Conservation (phyloP, 495 filamentous ascomycete species). For the Collariella sp. region DNA sequence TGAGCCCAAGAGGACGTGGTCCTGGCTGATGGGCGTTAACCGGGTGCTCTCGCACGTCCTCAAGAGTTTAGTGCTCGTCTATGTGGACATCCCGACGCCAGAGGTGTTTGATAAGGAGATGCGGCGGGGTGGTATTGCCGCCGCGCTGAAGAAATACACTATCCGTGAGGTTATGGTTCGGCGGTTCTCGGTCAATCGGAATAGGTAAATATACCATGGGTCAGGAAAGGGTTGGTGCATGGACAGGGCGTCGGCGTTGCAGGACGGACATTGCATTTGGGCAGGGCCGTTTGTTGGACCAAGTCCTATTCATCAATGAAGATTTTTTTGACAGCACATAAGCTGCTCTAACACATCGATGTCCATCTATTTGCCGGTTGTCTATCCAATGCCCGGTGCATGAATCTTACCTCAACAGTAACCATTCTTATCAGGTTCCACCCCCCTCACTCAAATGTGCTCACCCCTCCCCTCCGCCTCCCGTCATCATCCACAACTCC, state of each 20-base stretch:
- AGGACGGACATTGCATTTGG: neutral
- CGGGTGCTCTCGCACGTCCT: slow-evolving; percentile 81
- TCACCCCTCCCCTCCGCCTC: too few relatives aligned
- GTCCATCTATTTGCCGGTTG: too few relatives aligned
- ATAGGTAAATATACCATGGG: slow-evolving; percentile 22
- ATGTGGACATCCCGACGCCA: slow-evolving; percentile 84
- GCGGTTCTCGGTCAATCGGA: slow-evolving; percentile 79
- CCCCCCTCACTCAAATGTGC: too few relatives aligned
- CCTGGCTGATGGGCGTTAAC: slow-evolving; percentile 87
- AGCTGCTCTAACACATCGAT: too few relatives aligned
- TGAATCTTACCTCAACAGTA: too few relatives aligned
- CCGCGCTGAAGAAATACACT: slow-evolving; percentile 59
- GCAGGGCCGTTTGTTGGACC: neutral
- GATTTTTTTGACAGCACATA: too few relatives aligned
- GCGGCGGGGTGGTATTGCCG: slow-evolving; percentile 47
- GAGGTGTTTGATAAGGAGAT: slow-evolving; percentile 31
- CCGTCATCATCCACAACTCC: slow-evolving; percentile 26
- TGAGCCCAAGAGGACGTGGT: slow-evolving; percentile 57
- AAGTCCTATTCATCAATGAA: neutral
- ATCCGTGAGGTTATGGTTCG: slow-evolving; percentile 74
- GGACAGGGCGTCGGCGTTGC: slow-evolving; percentile 1
- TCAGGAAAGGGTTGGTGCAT: slow-evolving; percentile 4
- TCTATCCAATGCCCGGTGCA: too few relatives aligned
- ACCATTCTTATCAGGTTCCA: too few relatives aligned
- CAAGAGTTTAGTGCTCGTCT: slow-evolving; percentile 80